Percentiles rank a stretch among this genome's conserved stretches.
Evolutionary conservation across 2,329 filamentous ascomycete genomes (phyloP).

Genomic region (Colletotrichum gloeosporioides): DNA sequence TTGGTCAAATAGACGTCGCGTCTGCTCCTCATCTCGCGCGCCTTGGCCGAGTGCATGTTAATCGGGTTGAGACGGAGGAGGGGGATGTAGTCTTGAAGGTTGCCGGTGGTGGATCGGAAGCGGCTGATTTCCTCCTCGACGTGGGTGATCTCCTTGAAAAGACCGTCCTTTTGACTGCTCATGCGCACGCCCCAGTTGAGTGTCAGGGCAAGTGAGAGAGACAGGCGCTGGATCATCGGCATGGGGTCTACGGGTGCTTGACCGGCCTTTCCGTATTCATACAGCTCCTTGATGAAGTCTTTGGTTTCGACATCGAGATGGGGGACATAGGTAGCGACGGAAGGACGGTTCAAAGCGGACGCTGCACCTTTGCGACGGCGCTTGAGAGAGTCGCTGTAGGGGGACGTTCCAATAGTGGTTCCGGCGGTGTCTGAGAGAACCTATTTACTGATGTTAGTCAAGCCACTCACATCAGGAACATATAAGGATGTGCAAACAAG

Average conservation of each 20-base stretch:
- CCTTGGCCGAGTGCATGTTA: conserved; percentile 61
- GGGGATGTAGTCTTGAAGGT: conserved; percentile 67
- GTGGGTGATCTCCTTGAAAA: conserved; percentile 68
- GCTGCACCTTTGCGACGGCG: conserved; percentile 69
- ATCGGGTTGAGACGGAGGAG: conserved; percentile 66
- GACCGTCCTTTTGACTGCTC: conserved; percentile 55
- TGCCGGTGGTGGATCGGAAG: conserved; percentile 65
- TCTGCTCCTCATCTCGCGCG: conserved; percentile 63
- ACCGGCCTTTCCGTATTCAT: conserved; percentile 62
- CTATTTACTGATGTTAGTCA: conserved; percentile 31
- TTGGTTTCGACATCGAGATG: conserved; percentile 68
- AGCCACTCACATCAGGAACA: background rate
- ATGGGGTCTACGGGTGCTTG: conserved; percentile 63
- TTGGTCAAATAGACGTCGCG: conserved; percentile 64
- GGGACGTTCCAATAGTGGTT: conserved; percentile 72
- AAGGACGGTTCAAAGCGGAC: conserved; percentile 68
- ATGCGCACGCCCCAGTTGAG: conserved; percentile 72
- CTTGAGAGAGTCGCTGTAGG: conserved; percentile 70
- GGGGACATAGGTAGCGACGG: conserved; percentile 65
- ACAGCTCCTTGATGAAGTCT: conserved; percentile 66
- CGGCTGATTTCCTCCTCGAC: conserved; percentile 66
- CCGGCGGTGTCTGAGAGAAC: conserved; percentile 69
- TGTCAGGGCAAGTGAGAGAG: conserved; percentile 66
- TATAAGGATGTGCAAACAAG: accelerated
- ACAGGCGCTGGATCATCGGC: conserved; percentile 71